A percentile compares a stretch with the other conserved stretches of the same genome.
Evolutionary conservation across 2,329 filamentous ascomycete genomes (phyloP).

Genomic region (Hypoxylon sp.): DNA sequence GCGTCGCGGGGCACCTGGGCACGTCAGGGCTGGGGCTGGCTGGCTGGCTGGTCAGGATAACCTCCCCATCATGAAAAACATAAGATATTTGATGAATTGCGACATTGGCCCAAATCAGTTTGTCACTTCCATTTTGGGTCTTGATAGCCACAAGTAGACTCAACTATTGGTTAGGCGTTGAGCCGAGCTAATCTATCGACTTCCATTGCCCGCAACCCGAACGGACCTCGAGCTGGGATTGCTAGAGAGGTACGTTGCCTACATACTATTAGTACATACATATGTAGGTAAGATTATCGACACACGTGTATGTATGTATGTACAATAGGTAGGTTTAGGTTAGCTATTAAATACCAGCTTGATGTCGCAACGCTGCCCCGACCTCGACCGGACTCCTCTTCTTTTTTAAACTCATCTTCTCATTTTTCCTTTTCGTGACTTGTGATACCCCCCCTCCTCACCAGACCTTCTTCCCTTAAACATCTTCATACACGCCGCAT

Average conservation of each 20-base stretch:
- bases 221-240: slow-evolving; percentile 6
- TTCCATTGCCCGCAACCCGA: slow-evolving; percentile 23
- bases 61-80: slow-evolving; percentile 30
- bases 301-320: too few relatives aligned
- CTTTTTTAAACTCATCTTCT: slow-evolving; percentile 1
- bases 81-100: slow-evolving; percentile 42
- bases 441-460: slow-evolving; percentile 31
- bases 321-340: background rate
- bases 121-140: slow-evolving; percentile 31
- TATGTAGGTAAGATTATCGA: too few relatives aligned
- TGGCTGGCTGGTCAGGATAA: slow-evolving; percentile 2
- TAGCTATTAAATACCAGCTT: slow-evolving; percentile 28
- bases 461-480: background rate
- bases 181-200: slow-evolving; percentile 20
- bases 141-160: slow-evolving; percentile 23
- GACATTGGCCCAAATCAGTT: slow-evolving; percentile 37
- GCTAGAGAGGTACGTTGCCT: background rate
- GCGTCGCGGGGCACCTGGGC: slow-evolving; percentile 38
- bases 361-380: slow-evolving; percentile 29
- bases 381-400: slow-evolving; percentile 8
- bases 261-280: too few relatives aligned
- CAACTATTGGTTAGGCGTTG: slow-evolving; percentile 27
- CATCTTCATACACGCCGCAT: slow-evolving; percentile 2
- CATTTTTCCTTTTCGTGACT: slow-evolving; percentile 18
- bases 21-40: slow-evolving; percentile 13